Base-by-base conservation (phyloP, 1,284 basidiomycete genomes). In the Ceratobasidium sp. region DNA sequence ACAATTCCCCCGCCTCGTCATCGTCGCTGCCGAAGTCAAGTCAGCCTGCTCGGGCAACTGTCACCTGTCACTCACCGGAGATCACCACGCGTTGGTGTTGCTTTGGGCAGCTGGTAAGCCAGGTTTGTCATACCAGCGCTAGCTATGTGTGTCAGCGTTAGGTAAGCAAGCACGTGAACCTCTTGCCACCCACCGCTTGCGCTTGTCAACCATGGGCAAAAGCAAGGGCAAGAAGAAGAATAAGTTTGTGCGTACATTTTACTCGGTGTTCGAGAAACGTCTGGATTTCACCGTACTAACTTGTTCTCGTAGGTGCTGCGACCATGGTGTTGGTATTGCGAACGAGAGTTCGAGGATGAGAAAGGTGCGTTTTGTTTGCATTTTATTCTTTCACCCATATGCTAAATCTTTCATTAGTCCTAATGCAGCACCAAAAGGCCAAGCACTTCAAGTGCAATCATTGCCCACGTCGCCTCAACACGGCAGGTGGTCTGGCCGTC, bases 301-400 rank as follows among this genome's bases (percentile, higher is more conserved):
- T 30, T 76, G 57, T 44, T 66, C 49, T 32, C 61, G 4, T 75
- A 95, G 94, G 84, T 95, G 74, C 88, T 96, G 78, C 91, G 93
- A 49, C 94, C 95, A 21, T 96, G 95, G 94, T 97, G 95, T 84
- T 98, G 96, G 97, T 98, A 98, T 82, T 98, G 96, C 86, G 97
- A 99, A 84, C 90, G 96, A 81, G 97, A 97, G 82, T 98, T 98
- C 79, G 95, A 98, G 82, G 96, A 98, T 88, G 95, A 96, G 82
- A 97, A 97, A 84, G 94, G 94, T 94, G 46, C 52, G 76, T 28
- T 79, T 76, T 66, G 47, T 30, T 57, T 21, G 6, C 74, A 52
- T 30, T 16, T 72, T 49, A 26, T 32, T 54, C 21, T 47, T 52
- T 35, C 16, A 46, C 54, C 30, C 44, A 52, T 18, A 49, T 26